A percentile compares a stretch with the other conserved stretches of the same genome.
Conservation (phyloP, 805 yeast genomes). For the Ogataea angusta region DNA sequence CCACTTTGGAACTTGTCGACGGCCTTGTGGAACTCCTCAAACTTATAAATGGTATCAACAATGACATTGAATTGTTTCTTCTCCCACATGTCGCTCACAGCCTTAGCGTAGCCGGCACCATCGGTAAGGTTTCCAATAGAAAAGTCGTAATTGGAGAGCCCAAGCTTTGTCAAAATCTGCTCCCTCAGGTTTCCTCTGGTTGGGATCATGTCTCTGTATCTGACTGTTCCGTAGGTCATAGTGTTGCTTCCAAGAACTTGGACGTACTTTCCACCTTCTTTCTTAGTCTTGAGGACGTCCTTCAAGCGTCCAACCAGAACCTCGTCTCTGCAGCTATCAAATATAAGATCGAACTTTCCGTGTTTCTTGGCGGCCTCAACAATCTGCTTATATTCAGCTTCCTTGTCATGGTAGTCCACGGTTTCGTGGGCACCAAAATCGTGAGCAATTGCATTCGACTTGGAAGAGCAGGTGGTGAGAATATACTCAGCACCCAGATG, state of each 20-base stretch:
- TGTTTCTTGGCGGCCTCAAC: slow-evolving; percentile 30
- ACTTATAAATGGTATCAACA: slow-evolving; percentile 52
- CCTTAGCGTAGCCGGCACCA: slow-evolving; percentile 15
- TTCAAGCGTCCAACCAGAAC: slow-evolving; percentile 44
- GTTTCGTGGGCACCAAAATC: slow-evolving; percentile 53
- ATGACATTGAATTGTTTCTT: slow-evolving; percentile 42
- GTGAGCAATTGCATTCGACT: slow-evolving; percentile 24
- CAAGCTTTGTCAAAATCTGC: slow-evolving; percentile 13
- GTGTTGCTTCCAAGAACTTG: slow-evolving; percentile 58
- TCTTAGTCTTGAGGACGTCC: slow-evolving; percentile 42
- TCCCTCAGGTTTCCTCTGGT: slow-evolving; percentile 17
- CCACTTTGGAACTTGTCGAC: slow-evolving; percentile 43
- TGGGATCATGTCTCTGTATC: slow-evolving; percentile 26
- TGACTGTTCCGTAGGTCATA: slow-evolving; percentile 32
- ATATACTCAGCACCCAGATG: slow-evolving; percentile 46
- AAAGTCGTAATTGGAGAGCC: slow-evolving; percentile 13
- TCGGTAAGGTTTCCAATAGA: slow-evolving; percentile 2
- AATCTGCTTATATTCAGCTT: slow-evolving; percentile 35
- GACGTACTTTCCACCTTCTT: slow-evolving; percentile 46
- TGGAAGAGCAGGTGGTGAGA: slow-evolving; percentile 47
- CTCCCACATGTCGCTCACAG: slow-evolving; percentile 44
- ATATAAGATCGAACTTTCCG: slow-evolving; percentile 55
- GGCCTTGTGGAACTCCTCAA: slow-evolving; percentile 51
- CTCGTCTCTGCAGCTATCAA: slow-evolving; percentile 63
- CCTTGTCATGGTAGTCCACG: slow-evolving; percentile 51